These are phyloP conservation scores for Neophaeococcomyces aloes DNA, from an alignment of 2,329 filamentous ascomycete genomes.

Conservation along the genomic window DNA sequence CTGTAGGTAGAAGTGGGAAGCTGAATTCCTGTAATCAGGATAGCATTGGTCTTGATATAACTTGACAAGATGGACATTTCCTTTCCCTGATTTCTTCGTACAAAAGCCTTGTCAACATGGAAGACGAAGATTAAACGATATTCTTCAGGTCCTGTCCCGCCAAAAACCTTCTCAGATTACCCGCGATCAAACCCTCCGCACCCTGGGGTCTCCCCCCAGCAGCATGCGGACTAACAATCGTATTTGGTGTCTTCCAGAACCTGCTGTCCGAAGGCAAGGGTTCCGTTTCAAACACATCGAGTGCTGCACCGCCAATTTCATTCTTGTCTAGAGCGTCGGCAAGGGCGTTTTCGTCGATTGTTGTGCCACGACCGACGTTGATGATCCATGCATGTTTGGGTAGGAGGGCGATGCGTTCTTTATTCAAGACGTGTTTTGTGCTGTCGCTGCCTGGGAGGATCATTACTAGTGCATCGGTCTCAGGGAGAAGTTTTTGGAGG, in stretches of 20 bases:
- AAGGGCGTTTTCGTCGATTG: constrained; percentile 14
- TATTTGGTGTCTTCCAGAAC: constrained; percentile 28
- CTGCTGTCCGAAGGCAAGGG: constrained; percentile 52
- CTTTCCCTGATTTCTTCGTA: no score
- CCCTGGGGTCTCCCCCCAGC: constrained; percentile 44
- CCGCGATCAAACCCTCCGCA: constrained; percentile 48
- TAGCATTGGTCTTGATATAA: no score
- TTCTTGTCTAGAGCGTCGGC: constrained; percentile 31
- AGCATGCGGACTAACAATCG: constrained; percentile 17
- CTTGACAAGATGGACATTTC: no score
- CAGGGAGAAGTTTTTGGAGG: constrained; percentile 42
- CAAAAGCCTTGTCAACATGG: background rate
- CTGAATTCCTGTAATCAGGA: no score
- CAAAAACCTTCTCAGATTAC: constrained; percentile 50
- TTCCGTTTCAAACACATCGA: constrained; percentile 63
- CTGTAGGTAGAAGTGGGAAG: no score
- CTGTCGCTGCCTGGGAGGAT: constrained; percentile 50
- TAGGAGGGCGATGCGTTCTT: constrained; percentile 42
- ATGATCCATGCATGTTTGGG: constrained; percentile 39
- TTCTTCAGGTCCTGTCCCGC: constrained; percentile 52
- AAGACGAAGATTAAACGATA: constrained; percentile 27
- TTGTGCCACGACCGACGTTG: constrained; percentile 15
- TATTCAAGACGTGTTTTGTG: constrained; percentile 47
- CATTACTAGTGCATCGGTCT: constrained; percentile 58
- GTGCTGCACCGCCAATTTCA: constrained; percentile 51